phyloP scores from a whole-genome alignment of 306 rosid species.

The Urtica urens region DNA sequence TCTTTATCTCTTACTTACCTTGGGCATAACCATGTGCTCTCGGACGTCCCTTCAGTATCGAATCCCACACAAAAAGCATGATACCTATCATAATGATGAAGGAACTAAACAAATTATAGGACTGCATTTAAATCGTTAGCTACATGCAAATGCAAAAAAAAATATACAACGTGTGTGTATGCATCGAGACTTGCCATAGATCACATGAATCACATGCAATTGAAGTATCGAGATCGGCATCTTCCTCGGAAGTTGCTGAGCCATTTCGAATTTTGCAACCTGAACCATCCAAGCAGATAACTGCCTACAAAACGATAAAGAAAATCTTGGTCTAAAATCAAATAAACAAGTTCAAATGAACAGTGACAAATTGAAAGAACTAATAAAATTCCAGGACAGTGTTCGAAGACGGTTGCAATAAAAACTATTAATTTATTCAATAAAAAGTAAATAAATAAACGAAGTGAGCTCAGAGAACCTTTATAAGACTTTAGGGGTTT shows the following conservation, averaged over 20 bases:
- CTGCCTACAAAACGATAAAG: conserved; percentile 67
- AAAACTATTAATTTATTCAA: too few relatives aligned
- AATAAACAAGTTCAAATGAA: neutral
- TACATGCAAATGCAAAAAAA: neutral
- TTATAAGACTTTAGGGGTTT: too few relatives aligned
- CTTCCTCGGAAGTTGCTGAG: conserved; percentile 39
- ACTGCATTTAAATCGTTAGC: too few relatives aligned
- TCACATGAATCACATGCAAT: conserved; percentile 98
- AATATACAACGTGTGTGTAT: conserved; percentile 5
- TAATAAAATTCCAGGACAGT: neutral
- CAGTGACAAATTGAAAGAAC: neutral
- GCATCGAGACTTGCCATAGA: conserved; percentile 40
- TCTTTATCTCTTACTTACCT: conserved; percentile 42
- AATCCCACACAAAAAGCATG: conserved; percentile 98
- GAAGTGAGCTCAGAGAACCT: too few relatives aligned
- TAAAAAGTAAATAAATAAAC: too few relatives aligned
- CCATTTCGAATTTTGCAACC: conserved; percentile 84
- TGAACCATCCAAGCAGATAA: conserved; percentile 89
- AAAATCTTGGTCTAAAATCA: neutral
- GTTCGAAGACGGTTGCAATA: too few relatives aligned
- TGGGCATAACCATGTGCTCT: conserved; percentile 91
- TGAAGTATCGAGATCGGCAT: conserved; percentile 75
- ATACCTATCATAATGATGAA: conserved; percentile 51
- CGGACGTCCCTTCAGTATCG: conserved; percentile 74
- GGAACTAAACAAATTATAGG: too few relatives aligned